Percentiles rank a stretch among this genome's conserved stretches.
Conservation (phyloP, 2,329 filamentous ascomycete species). For the Phyllachora maydis region DNA sequence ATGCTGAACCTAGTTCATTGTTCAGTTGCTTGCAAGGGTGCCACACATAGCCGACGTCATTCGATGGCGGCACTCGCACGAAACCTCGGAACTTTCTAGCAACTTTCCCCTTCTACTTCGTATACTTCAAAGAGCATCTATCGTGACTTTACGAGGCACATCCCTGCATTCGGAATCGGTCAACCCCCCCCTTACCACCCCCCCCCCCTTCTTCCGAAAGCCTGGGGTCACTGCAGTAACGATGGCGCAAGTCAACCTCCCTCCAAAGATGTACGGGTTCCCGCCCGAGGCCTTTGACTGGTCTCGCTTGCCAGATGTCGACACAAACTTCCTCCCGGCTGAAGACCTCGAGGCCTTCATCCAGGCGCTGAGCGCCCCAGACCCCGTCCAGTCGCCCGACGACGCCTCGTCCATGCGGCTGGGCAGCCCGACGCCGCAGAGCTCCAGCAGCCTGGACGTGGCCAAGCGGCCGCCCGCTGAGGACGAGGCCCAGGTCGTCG, state of each 20-base stretch:
- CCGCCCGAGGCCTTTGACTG: constrained; percentile 45
- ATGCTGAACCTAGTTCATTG: too few relatives aligned
- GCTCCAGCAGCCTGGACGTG: constrained; percentile 16
- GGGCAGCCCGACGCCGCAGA: constrained; percentile 14
- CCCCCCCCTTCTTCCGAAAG: constrained; percentile 1
- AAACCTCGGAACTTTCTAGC: too few relatives aligned
- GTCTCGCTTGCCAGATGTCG: constrained; percentile 53
- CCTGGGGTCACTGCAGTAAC: too few relatives aligned
- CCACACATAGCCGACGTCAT: too few relatives aligned
- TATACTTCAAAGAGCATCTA: too few relatives aligned
- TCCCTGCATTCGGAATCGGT: too few relatives aligned
- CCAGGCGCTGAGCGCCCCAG: constrained; percentile 51
- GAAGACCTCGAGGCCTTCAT: constrained; percentile 63
- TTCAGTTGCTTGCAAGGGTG: too few relatives aligned
- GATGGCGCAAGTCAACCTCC: too few relatives aligned
- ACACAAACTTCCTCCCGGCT: constrained; percentile 54
- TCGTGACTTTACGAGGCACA: too few relatives aligned
- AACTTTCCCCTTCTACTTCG: too few relatives aligned
- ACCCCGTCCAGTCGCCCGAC: constrained; percentile 42
- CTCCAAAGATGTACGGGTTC: constrained; percentile 30
- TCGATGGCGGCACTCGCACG: too few relatives aligned
- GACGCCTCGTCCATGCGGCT: constrained; percentile 24
- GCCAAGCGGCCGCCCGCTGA: constrained; percentile 19
- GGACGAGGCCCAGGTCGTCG: constrained; percentile 11
- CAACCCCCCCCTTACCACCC: constrained; percentile 3